Evolutionary conservation across 371 early-diverging fungal species (phyloP), one percentile per base, ranked within the genome.

Genomic region (Syncephalastrum monosporum): DNA sequence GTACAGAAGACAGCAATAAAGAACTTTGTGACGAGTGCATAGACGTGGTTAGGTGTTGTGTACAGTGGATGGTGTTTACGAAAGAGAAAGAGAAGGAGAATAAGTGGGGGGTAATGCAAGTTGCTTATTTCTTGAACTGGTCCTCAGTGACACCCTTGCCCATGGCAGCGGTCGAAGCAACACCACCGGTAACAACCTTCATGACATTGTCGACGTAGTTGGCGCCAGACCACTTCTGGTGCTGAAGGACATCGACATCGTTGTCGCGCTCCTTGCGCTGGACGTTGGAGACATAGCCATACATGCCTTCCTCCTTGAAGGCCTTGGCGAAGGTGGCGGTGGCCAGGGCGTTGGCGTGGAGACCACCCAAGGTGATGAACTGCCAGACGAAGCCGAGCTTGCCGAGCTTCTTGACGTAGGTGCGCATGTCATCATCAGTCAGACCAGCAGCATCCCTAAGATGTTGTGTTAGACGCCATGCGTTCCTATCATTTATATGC

Each of bases 141-240:
- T 85, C 64, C 69, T 92, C 93, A 42, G 93, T 92, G 48, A 90
- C 92, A 63, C 93, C 97, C 57, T 86, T 83, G 61, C 97, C 98
- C 96, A 98, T 95, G 63, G 98, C 96, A 16, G 97, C 91, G n/a
- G 97, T 97, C 42, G 95, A 86, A 14, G 94, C 86, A 45, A 96
- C 91, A 76, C 97, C 98, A 61, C 97, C 96, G 16, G 89, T 86
- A 60, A 94, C 97, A 41, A 91, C 85, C 74, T 91, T 90, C 82
- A 97, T 94, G 50, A 95, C 72, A 60, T 89, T 85, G 74, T 98
- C 98, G 57, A 89, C 86, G 82, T 94, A 97, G 79, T 88, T 85
- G 46, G 98, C 97, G 59, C 98, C 98, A n/a, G 95, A 94, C 98
- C 98, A 98, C 72, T 91, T 96, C 73, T 98, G 97, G 72, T 98